Evolutionary conservation across 768 basidiomycete species (phyloP), one percentile per base, ranked within the genome.

Genomic region (Suillus subluteus): DNA sequence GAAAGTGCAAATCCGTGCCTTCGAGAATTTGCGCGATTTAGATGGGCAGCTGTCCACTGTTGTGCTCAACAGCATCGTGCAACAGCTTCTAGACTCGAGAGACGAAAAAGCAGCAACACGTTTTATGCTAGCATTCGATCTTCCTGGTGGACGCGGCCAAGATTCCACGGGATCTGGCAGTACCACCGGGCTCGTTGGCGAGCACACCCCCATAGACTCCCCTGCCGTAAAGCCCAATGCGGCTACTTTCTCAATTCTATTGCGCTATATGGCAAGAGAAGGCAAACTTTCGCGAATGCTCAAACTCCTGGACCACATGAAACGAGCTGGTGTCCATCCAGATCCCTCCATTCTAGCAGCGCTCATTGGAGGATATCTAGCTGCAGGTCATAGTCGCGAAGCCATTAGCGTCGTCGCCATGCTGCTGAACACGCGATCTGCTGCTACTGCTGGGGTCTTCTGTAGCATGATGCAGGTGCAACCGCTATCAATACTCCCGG

Each of bases 11-110:
- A 74, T 78, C 50, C 82, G 80, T 62, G 86, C 87, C 1, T 71
- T 91, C 66, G 78, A 81, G 40, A 79, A 79, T 35, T 72, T 94
- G 50, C 77, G 71, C 44, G 72, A 77, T 30, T 73, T 88, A 66
- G 78, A 80, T 67, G 70, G 69, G 16, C 75, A 68, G 4, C 76
- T 78, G 1, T 82, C 85, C 48, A 85, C 87, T n/a, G 74, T 76
- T 37, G 82, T 88, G n/a, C 73, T 94, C 74, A 94, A 94, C 81
- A 83, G 83, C 66, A 78, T 94, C n/a, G 81, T 92, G 54, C 86
- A 86, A 68, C 81, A 88, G 48, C 81, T 84, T 55, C 73, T 94
- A 48, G 88, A 89, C 72, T 73, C 79, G 38, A 75, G 80, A 70
- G 87, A 93, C 76, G 65, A 86, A 62, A 52, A 74, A 46, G 81